Evolutionary conservation across 345 rosid genomes (phyloP), one percentile per base, ranked within the genome.

Genomic region (Aethionema arabicum): DNA sequence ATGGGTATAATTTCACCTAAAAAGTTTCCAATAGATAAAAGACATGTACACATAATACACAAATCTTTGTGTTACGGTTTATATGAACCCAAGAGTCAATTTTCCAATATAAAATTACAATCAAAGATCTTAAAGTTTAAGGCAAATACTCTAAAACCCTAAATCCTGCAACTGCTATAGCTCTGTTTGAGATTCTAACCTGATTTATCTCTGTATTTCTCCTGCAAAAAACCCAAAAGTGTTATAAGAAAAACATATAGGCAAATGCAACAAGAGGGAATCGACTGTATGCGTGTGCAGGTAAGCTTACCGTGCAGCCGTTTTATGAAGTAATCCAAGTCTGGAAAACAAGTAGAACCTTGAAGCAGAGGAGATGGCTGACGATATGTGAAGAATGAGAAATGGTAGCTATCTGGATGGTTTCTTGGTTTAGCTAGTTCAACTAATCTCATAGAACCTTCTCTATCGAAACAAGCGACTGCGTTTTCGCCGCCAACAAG

Each of bases 351-450:
- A 61, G 85, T 65, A 52, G 85, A 67, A 60, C 91, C 91, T 76
- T 83, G 86, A 52, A 77, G 72, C 47, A 86, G 68, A 61, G 93
- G 83, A 57, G 95, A 81, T 29, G 92, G 91, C 70, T 85, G 96
- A 32, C 79, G 96, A 75, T 83, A 92, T 10, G 76, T 78, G 46
- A 86, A 91, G 80, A 85, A 88, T 5, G 83, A 76, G 52, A 88
- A 91, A 55, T 76, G 89, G 54, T 73, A 78, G 40, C 11, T 78
- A 57, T 89, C 91, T 5, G 98, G 98, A 69, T 92, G 85, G 61
- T 87, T 82, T 80, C 83, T 83, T 15, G 98, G 96, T 67, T 88
- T 92, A 31, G 86, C 95, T 75, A 74, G 82, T 73, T 89, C 92
- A 58, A 86, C 77, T 64, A 92, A 63, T 82, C 87, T 82, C 84